phyloP scores from a whole-genome alignment of 78 protist genomes.

The Dictyostelium brefeldianum region DNA sequence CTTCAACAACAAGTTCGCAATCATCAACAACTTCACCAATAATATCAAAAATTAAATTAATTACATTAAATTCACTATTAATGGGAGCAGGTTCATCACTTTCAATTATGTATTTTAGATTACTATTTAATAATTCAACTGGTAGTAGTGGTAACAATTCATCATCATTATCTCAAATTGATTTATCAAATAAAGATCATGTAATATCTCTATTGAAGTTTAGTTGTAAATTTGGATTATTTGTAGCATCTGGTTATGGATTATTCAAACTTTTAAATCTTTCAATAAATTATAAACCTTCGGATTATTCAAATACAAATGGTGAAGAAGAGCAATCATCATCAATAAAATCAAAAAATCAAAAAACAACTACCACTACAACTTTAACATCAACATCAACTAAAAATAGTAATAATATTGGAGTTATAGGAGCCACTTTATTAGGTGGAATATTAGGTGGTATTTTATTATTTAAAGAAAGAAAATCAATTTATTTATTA shows the following conservation, averaged over 20 bases:
- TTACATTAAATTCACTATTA: constrained; percentile 20
- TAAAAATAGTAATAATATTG: background rate
- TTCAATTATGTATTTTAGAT: constrained; percentile 23
- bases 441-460: constrained; percentile 4
- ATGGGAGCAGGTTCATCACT: constrained; percentile 14
- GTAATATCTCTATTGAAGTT: constrained; percentile 22
- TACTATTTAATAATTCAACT: background rate
- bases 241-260: constrained; percentile 26
- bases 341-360: background rate
- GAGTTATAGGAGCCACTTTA: constrained; percentile 26
- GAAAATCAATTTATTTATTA: constrained; percentile 4
- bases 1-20: background rate
- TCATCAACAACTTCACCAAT: background rate
- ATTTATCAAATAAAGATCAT: background rate
- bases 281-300: background rate
- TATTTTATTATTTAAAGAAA: constrained; percentile 28
- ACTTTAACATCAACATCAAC: background rate
- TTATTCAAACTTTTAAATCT: constrained; percentile 9
- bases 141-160: background rate
- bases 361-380: background rate
- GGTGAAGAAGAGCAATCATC: background rate
- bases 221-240: constrained; percentile 40
- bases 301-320: background rate
- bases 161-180: background rate
- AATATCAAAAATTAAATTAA: background rate